These are phyloP conservation scores for Fraxinus baroniana DNA, from an alignment of 305 asterid genomes.

Conservation along the genomic window DNA sequence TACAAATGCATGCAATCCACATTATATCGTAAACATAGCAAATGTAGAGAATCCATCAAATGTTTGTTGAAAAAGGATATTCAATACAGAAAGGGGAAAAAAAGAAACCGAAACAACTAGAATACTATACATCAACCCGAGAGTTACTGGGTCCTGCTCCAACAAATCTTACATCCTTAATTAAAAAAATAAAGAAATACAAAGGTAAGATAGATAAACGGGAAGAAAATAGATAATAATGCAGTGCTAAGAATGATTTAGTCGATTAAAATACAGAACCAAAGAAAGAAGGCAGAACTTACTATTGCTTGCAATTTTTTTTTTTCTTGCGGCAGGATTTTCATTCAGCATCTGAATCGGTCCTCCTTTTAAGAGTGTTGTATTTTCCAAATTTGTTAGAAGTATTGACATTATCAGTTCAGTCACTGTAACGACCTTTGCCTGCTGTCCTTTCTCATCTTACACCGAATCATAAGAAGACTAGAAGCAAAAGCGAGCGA, in stretches of 20 bases:
- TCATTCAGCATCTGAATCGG: not conserved
- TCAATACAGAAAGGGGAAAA: not conserved
- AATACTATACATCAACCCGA: slow-evolving; percentile 1
- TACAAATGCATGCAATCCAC: not conserved
- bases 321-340: not conserved
- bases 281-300: slow-evolving; percentile 13
- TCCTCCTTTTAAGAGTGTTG: not conserved
- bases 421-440: not conserved
- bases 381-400: not conserved
- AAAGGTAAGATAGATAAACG: not conserved
- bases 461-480: not conserved
- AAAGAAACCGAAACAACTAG: not conserved
- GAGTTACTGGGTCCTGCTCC: not conserved
- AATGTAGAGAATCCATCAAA: not conserved
- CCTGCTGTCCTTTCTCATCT: slow-evolving; percentile 8
- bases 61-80: not conserved
- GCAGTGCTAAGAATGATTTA: not conserved
- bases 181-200: not conserved
- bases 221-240: not conserved
- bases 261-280: not conserved
- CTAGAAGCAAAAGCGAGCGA: slow-evolving; percentile 10
- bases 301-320: not conserved
- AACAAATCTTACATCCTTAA: not conserved
- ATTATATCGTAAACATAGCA: not conserved
- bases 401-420: not conserved